phyloP scores from a whole-genome alignment of 352 stramenopile genomes.

The Phytophthora pinifolia region DNA sequence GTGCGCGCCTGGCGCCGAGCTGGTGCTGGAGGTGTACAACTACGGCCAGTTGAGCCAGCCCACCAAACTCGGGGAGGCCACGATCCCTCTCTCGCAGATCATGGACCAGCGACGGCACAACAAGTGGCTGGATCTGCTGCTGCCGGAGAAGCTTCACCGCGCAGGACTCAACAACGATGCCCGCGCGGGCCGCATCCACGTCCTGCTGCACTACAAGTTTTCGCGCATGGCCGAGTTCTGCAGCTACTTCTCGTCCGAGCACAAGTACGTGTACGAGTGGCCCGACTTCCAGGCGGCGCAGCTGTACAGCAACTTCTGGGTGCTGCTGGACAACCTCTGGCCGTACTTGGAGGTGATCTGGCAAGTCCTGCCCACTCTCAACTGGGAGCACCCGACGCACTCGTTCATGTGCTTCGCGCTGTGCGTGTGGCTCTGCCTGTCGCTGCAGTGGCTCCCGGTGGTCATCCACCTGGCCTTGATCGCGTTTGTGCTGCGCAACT shows the following conservation, averaged over 20 bases:
- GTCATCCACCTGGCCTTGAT: slow-evolving; percentile 80
- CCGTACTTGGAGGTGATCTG: slow-evolving; percentile 84
- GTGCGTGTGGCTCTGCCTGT: slow-evolving; percentile 82
- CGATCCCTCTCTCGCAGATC: slow-evolving; percentile 70
- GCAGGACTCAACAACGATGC: slow-evolving; percentile 83
- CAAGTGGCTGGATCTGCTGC: slow-evolving; percentile 83
- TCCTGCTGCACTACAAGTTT: slow-evolving; percentile 88
- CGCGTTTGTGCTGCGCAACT: slow-evolving; percentile 79
- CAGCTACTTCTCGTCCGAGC: slow-evolving; percentile 76
- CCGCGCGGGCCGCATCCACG: slow-evolving; percentile 77
- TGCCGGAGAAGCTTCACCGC: slow-evolving; percentile 80
- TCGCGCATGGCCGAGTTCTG: slow-evolving; percentile 83
- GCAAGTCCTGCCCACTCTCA: slow-evolving; percentile 81
- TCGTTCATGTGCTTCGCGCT: slow-evolving; percentile 86
- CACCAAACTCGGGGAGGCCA: slow-evolving; percentile 81
- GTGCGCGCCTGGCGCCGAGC: slow-evolving; percentile 74
- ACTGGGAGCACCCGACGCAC: slow-evolving; percentile 84
- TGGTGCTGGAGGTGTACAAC: slow-evolving; percentile 87
- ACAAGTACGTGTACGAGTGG: slow-evolving; percentile 78
- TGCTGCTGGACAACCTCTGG: slow-evolving; percentile 82
- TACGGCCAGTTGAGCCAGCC: slow-evolving; percentile 80
- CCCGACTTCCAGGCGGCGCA: slow-evolving; percentile 80
- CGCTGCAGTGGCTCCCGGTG: slow-evolving; percentile 79
- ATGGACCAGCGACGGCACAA: slow-evolving; percentile 88
- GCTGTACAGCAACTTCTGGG: slow-evolving; percentile 88